phyloP scores from a whole-genome alignment of 192 early-diverging fungal species.

The Linnemannia zychae region DNA sequence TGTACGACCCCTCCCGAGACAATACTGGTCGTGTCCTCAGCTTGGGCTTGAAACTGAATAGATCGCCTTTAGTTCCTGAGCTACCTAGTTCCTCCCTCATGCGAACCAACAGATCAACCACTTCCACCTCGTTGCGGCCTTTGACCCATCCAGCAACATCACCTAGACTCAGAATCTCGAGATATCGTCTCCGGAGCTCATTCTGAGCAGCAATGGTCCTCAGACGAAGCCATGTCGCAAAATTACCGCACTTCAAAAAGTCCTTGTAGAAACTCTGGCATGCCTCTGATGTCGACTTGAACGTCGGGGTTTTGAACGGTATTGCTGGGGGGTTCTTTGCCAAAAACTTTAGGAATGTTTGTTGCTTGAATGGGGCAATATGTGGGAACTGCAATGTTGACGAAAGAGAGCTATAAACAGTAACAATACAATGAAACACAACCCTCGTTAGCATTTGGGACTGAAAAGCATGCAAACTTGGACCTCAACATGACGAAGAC shows the following conservation, averaged over 20 bases:
- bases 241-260: conserved; percentile 95
- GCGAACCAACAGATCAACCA: conserved; percentile 77
- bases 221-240: conserved; percentile 94
- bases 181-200: conserved; percentile 81
- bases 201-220: conserved; percentile 85
- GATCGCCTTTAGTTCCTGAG: conserved; percentile 22
- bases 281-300: conserved; percentile 65
- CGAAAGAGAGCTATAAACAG: conserved; percentile 30
- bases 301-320: conserved; percentile 64
- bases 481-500: background rate
- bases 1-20: conserved; percentile 37
- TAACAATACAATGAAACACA: background rate
- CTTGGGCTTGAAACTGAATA: conserved; percentile 21
- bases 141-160: conserved; percentile 70
- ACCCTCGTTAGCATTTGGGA: background rate
- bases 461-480: background rate
- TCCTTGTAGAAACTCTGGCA: conserved; percentile 86
- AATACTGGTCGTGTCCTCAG: conserved; percentile 22
- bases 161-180: conserved; percentile 75
- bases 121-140: conserved; percentile 70
- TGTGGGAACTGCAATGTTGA: conserved; percentile 41
- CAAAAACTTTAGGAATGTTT: conserved; percentile 61
- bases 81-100: conserved; percentile 74
- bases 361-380: conserved; percentile 36
- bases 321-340: conserved; percentile 59